Percentiles rank a stretch among this genome's conserved stretches.
Conservation (phyloP, 192 early-diverging fungal species). For the Irineochytrium annulatum region DNA sequence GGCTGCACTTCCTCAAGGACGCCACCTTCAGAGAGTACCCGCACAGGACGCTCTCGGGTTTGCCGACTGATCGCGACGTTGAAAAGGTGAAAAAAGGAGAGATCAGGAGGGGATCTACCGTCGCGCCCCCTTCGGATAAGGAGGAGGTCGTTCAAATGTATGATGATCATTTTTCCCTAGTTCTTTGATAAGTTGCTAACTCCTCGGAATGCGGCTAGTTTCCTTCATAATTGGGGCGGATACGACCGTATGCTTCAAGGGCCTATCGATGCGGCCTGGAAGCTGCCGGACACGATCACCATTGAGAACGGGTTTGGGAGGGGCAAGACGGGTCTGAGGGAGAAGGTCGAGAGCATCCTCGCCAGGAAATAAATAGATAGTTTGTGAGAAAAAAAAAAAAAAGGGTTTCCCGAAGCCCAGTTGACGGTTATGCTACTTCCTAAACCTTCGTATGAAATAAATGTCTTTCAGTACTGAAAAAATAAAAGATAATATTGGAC, state of each 20-base stretch:
- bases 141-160: slow-evolving; percentile 21
- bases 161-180: background rate
- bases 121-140: slow-evolving; percentile 6
- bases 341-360: slow-evolving; percentile 41
- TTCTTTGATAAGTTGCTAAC: background rate
- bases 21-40: slow-evolving; percentile 49
- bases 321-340: slow-evolving; percentile 41
- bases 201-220: background rate
- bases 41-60: slow-evolving; percentile 44
- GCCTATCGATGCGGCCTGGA: background rate
- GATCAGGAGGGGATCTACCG: slow-evolving; percentile 7
- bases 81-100: slow-evolving; percentile 6
- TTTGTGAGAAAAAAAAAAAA: too few relatives aligned
- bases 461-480: too few relatives aligned
- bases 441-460: too few relatives aligned
- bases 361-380: slow-evolving; percentile 32
- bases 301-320: slow-evolving; percentile 38
- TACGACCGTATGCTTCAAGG: slow-evolving; percentile 41
- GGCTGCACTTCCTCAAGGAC: slow-evolving; percentile 27
- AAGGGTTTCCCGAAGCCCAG: too few relatives aligned
- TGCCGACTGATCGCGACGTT: slow-evolving; percentile 48
- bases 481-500: too few relatives aligned
- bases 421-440: too few relatives aligned
- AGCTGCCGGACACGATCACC: slow-evolving; percentile 9
- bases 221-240: slow-evolving; percentile 44